phyloP scores from a whole-genome alignment of 257 asterid species.

The Gentiana straminea region DNA sequence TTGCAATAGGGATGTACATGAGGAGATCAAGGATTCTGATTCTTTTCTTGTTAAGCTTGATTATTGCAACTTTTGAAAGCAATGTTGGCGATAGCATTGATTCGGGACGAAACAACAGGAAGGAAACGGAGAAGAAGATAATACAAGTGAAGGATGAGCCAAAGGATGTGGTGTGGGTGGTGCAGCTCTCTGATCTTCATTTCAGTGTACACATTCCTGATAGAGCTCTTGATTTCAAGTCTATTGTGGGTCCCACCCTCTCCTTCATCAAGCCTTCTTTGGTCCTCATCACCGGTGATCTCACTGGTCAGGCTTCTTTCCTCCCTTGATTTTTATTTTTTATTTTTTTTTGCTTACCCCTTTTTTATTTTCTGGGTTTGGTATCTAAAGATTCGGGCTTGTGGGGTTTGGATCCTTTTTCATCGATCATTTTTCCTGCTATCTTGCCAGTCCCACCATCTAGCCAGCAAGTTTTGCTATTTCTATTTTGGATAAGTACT shows the following conservation, averaged over 20 bases:
- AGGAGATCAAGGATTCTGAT: conserved; percentile 11
- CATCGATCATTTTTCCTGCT: too few relatives aligned
- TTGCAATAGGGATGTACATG: conserved; percentile 14
- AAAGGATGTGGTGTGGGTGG: conserved; percentile 88
- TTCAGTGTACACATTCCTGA: conserved; percentile 89
- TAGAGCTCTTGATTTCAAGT: conserved; percentile 57
- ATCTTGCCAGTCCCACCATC: too few relatives aligned
- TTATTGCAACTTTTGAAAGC: conserved; percentile 10
- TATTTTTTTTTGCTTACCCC: not conserved
- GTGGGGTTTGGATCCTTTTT: too few relatives aligned
- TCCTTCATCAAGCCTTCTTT: conserved; percentile 74
- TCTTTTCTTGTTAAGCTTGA: conserved; percentile 21
- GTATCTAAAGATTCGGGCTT: not conserved
- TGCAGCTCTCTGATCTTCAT: conserved; percentile 96
- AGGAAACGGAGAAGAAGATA: conserved; percentile 17
- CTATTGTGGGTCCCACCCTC: conserved; percentile 60
- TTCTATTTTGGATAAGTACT: too few relatives aligned
- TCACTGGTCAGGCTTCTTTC: conserved; percentile 48
- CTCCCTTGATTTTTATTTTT: not conserved
- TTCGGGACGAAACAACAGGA: not conserved
- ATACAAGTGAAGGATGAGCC: conserved; percentile 43
- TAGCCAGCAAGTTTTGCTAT: too few relatives aligned
- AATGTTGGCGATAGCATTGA: not conserved
- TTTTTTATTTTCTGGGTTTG: not conserved
- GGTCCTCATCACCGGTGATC: conserved; percentile 96